A percentile compares a stretch with the other conserved stretches of the same genome.
Conservation (phyloP, 495 filamentous ascomycete species). For the Podospora didyma region DNA sequence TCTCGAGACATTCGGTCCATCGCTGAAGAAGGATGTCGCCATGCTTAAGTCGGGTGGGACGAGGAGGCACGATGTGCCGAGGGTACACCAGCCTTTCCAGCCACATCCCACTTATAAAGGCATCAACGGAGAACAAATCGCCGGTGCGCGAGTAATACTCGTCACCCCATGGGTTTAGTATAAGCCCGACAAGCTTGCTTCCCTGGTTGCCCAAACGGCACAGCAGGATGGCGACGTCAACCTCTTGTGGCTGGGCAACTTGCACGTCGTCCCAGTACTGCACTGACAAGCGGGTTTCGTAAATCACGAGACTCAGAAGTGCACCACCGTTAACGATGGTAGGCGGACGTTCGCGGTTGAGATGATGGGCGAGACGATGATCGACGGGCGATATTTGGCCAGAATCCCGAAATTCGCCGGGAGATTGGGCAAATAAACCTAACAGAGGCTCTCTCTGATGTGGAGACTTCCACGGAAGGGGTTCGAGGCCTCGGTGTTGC, state of each 20-base stretch:
- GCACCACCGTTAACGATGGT: not conserved
- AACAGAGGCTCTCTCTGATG: not conserved
- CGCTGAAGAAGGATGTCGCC: no score
- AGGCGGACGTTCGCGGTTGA: not conserved
- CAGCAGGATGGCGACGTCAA: not conserved
- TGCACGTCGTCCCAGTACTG: not conserved
- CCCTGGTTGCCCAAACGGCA: not conserved
- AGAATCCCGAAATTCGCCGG: not conserved
- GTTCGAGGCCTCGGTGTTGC: not conserved
- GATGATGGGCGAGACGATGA: constrained; percentile 2
- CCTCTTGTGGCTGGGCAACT: not conserved
- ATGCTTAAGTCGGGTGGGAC: no score
- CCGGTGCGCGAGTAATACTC: not conserved
- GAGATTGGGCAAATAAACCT: not conserved
- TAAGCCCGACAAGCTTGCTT: not conserved
- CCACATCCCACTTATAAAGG: no score
- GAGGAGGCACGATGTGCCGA: no score
- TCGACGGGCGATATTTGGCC: not conserved
- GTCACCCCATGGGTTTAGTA: not conserved
- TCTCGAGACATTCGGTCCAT: no score
- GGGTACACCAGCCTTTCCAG: no score
- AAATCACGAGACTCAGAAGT: not conserved
- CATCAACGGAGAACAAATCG: no score
- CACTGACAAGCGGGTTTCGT: not conserved
- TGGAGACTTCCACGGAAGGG: constrained; percentile 1